Base-by-base conservation (phyloP, 148 eudicot genomes). In the Silene uniflora region DNA sequence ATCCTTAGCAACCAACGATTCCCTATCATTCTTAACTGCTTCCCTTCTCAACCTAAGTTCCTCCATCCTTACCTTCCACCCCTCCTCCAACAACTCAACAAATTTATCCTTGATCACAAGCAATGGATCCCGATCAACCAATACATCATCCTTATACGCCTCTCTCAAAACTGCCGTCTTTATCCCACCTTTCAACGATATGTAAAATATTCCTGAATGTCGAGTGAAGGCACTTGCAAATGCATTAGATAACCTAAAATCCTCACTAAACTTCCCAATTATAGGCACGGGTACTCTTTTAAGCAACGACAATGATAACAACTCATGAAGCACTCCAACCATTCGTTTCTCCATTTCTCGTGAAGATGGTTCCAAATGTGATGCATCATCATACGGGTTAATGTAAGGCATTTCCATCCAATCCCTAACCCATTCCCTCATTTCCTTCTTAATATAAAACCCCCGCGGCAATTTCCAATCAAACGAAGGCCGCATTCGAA, bases 391-490 rank as follows among this genome's bases (percentile, higher is more conserved):
- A 68, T 92, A 95, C 0, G 98, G 98, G 2, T 90, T 92, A 39
- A 90, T 78, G 65, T 95, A 95, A 0, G 97, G 96, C 73, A 89
- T 81, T 82, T 92, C 99, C 84, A 90, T 79, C 99, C 99, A 95
- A 85, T 95, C 96, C 77, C 96, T 81, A 63, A 87, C 79, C 99
- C 99, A 95, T 72, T 95, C 97, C 78, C 97, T 89, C 97, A 91
- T 92, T 62, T 85, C 96, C 78, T 92, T 95, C 85, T 77, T 92
- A 24, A 92, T 81, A 58, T 76, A 84, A 76, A 95, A 89, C 32
- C 97, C 97, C 0, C 74, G 61, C 0, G 97, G 97, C 22, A 92
- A 83, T 71, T 87, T 86, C 88, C 93, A 88, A 42, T 85, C 74
- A 66, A 89, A 92, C 2, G 79, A 73, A 4, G 97, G 98, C 76